Base-by-base conservation (phyloP, 352 stramenopile species). In the Phytophthora pisi region DNA sequence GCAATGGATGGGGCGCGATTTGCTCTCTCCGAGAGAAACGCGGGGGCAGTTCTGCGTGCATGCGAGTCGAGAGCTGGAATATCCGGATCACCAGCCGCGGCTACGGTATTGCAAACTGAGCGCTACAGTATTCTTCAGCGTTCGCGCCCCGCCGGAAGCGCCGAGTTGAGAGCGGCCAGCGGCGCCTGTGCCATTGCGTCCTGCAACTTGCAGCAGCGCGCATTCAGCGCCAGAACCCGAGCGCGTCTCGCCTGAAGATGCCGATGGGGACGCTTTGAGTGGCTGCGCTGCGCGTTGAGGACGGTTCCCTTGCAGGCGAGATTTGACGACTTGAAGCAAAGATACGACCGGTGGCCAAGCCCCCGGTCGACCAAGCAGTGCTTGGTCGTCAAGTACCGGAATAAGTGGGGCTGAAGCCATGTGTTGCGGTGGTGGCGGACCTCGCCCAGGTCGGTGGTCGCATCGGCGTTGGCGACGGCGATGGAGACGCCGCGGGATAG, bases 281-380 rank as follows among this genome's bases (percentile, higher is more conserved):
- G 43, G 43, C 40, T 16, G 51, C 16, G 23, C 53, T 40, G 23
- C 36, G 43, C 24, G 34, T 54, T 57, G 62, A 54, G 62, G 62
- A 70, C 62, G 24, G 30, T 31, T 31, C 13, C 28, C 11, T 26
- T 68, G 61, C 61, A 68, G 5, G 20, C 16, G 20, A 45, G 61
- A 64, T 64, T 68, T 64, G 61, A 52, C 38, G n/a, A 30, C 7
- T 57, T 50, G 52, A 64, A 31, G 54, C 43, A 69, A 64, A 69
- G 54, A 69, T 57, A 69, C 51, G 64, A 57, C 47, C 57, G 56
- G 36, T 50, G 46, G n/a, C n/a, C n/a, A n/a, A n/a, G n/a, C n/a
- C n/a, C n/a, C n/a, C n/a, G n/a, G n/a, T n/a, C n/a, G n/a, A n/a
- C n/a, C n/a, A n/a, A n/a, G n/a, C n/a, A n/a, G 54, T 50, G 51